Evolutionary conservation across 352 stramenopile genomes (phyloP).

Genomic region (Globisporangium nagaii): DNA sequence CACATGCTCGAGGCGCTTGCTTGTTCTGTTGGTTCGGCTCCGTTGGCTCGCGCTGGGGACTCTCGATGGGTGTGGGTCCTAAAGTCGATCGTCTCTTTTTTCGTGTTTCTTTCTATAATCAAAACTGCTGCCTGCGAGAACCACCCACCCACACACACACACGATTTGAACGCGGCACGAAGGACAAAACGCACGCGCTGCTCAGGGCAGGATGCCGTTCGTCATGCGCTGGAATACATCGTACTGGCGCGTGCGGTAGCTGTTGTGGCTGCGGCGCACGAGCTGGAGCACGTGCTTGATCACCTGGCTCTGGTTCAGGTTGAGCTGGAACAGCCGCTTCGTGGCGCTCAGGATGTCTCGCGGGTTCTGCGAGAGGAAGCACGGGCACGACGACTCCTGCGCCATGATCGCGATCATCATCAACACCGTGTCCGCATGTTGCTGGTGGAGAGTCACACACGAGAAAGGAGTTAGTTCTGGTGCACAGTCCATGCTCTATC

Average conservation of each 20-base stretch:
- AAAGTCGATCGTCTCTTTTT: not conserved
- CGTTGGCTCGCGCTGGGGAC: too few relatives aligned
- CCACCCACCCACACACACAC: too few relatives aligned
- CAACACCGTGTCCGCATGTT: slow-evolving; percentile 91
- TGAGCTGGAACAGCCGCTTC: slow-evolving; percentile 73
- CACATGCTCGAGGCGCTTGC: too few relatives aligned
- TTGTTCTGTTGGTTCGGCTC: too few relatives aligned
- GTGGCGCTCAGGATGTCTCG: slow-evolving; percentile 70
- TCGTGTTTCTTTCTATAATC: slow-evolving; percentile 4
- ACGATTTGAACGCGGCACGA: too few relatives aligned
- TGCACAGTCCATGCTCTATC: not conserved
- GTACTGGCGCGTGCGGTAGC: slow-evolving; percentile 88
- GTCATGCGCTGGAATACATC: slow-evolving; percentile 91
- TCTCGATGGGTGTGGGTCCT: not conserved
- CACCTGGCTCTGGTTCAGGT: slow-evolving; percentile 79
- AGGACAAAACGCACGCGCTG: not conserved
- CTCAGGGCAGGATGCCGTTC: slow-evolving; percentile 86
- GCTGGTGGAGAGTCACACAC: slow-evolving; percentile 25
- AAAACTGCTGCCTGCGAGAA: slow-evolving; percentile 2
- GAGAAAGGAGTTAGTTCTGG: not conserved
- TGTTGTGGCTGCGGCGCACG: slow-evolving; percentile 86
- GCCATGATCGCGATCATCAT: slow-evolving; percentile 97
- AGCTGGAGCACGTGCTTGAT: slow-evolving; percentile 89
- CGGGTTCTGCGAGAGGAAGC: slow-evolving; percentile 87
- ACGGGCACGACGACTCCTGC: slow-evolving; percentile 93